Conservation (phyloP, 1,284 basidiomycete species). For the Cryptococcus depauperatus region DNA sequence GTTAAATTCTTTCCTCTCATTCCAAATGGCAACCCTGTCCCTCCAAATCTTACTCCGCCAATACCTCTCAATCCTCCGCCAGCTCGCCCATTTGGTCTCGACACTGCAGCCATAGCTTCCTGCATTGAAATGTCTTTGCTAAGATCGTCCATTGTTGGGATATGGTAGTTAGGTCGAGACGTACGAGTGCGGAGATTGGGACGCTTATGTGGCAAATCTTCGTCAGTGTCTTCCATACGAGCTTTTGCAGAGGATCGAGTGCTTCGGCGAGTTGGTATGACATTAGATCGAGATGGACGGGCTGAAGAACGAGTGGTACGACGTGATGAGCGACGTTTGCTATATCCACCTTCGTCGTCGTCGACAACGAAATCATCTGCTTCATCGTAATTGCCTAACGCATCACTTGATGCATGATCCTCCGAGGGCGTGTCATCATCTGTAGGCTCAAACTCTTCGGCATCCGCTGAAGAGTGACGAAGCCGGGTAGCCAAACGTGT, state of each 20-base stretch:
- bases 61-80: conserved; percentile 23
- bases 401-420: conserved; percentile 11
- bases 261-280: conserved; percentile 12
- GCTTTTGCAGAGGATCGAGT: conserved; percentile 15
- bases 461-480: conserved; percentile 13
- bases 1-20: conserved; percentile 29
- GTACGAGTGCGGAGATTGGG: conserved; percentile 39
- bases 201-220: conserved; percentile 19
- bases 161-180: conserved; percentile 38
- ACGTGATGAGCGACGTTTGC: conserved; percentile 1
- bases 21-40: conserved; percentile 24
- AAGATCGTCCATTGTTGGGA: conserved; percentile 40
- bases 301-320: conserved; percentile 2
- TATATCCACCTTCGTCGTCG: background rate
- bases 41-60: conserved; percentile 28
- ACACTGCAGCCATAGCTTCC: conserved; percentile 25
- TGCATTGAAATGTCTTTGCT: conserved; percentile 20
- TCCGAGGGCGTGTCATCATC: conserved; percentile 9
- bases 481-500: background rate
- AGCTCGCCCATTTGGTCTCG: conserved; percentile 22
- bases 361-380: conserved; percentile 10
- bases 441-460: conserved; percentile 13
- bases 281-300: conserved; percentile 1
- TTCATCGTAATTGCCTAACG: conserved; percentile 13
- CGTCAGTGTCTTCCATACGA: conserved; percentile 14